phyloP scores from a whole-genome alignment of 2,329 filamentous ascomycete genomes.

The Fusarium sp. region DNA sequence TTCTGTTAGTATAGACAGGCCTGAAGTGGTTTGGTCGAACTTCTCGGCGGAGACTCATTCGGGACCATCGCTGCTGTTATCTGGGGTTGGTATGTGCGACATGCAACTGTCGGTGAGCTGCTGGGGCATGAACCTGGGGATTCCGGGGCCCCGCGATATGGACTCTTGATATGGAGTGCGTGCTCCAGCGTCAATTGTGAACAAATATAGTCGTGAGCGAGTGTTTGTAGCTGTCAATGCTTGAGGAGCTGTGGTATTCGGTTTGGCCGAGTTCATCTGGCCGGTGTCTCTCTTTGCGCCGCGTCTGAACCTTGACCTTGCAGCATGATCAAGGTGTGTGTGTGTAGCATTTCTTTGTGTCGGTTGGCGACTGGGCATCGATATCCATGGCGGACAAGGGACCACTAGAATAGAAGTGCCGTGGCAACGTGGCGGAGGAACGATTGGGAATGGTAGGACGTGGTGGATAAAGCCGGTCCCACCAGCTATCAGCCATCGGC shows the following conservation, averaged over 20 bases:
- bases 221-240: background rate
- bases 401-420: conserved; percentile 45
- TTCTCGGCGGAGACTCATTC: background rate
- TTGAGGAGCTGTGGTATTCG: background rate
- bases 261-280: background rate
- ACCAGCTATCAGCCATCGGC: conserved; percentile 23
- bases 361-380: conserved; percentile 1
- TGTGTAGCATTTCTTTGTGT: conserved; percentile 24
- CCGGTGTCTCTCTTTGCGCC: background rate
- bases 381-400: conserved; percentile 7
- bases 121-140: conserved; percentile 29
- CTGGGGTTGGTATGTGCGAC: conserved; percentile 6
- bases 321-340: background rate
- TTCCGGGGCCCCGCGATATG: conserved; percentile 48
- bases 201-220: background rate
- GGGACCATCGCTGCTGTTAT: background rate
- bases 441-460: conserved; percentile 42
- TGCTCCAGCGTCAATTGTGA: background rate
- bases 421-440: conserved; percentile 46
- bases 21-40: conserved; percentile 3
- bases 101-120: conserved; percentile 42
- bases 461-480: conserved; percentile 31
- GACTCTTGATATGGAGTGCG: background rate
- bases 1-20: background rate
- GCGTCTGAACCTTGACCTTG: background rate